Percentiles rank a stretch among this genome's conserved stretches.
phyloP scores from a whole-genome alignment of 495 filamentous ascomycete genomes.

The Cercophora newfieldiana region DNA sequence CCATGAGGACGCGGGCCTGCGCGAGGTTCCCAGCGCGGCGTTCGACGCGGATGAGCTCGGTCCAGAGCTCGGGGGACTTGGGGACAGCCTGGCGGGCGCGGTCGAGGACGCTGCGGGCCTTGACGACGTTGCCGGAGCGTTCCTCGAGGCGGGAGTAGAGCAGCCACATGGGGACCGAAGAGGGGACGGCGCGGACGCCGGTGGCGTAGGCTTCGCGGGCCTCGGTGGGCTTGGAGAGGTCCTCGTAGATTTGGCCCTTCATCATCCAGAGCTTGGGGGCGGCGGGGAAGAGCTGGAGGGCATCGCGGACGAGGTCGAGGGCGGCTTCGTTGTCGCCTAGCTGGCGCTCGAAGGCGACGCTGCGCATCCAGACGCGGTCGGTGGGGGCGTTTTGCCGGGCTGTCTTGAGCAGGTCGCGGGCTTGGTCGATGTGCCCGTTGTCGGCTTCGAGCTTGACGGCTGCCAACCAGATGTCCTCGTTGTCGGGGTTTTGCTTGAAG shows the following conservation, averaged over 20 bases:
- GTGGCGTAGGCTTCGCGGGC: slow-evolving; percentile 89
- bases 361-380: slow-evolving; percentile 95
- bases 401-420: slow-evolving; percentile 73
- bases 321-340: slow-evolving; percentile 75
- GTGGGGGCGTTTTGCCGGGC: slow-evolving; percentile 86
- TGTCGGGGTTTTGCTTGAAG: slow-evolving; percentile 90
- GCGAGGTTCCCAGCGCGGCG: slow-evolving; percentile 78
- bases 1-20: slow-evolving; percentile 89
- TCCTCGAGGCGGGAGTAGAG: slow-evolving; percentile 88
- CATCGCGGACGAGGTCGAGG: slow-evolving; percentile 83
- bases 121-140: slow-evolving; percentile 76
- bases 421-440: slow-evolving; percentile 74
- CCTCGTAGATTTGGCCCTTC: slow-evolving; percentile 96
- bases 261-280: slow-evolving; percentile 95
- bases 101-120: slow-evolving; percentile 89
- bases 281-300: slow-evolving; percentile 81
- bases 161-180: slow-evolving; percentile 84
- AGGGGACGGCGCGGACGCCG: slow-evolving; percentile 82
- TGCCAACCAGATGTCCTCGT: slow-evolving; percentile 95
- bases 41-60: slow-evolving; percentile 88
- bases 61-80: slow-evolving; percentile 83
- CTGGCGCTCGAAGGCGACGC: slow-evolving; percentile 86
- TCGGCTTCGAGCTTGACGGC: slow-evolving; percentile 91
- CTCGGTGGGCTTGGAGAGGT: slow-evolving; percentile 70
- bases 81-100: slow-evolving; percentile 82